Evolutionary conservation across 2,329 filamentous ascomycete species (phyloP), one percentile per base, ranked within the genome.

Genomic region (Talaromyces sp.): DNA sequence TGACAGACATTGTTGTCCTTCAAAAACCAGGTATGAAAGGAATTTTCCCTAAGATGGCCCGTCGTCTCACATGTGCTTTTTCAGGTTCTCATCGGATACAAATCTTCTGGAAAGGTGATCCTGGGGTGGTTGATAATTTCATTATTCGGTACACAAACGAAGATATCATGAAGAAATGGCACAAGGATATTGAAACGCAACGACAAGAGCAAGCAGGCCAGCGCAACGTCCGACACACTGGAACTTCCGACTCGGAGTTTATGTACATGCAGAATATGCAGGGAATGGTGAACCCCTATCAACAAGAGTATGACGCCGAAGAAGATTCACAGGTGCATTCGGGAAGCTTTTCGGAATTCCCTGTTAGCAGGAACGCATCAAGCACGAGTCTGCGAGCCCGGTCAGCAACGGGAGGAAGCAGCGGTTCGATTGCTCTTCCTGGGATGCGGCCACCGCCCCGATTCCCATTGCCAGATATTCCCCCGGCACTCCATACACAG

Each of bases 71-170:
- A 10, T 26, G 29, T 50, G 49, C 51, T 38, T 19, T 10, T 56
- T 11, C 68, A 95, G 92, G 91, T 54, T 93, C 91, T 11, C 96
- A 98, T 72, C 93, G 90, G 2, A 90, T 97, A 63, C 93, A 98
- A 72, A 98, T 99, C 59, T 97, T 93, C 83, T 99, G 95, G 95
- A 98, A 95, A 77, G 93, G 93, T 35, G 93, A 98, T 65, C 91
- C 93, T 0, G 91, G 91, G 4, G 91, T 98, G 31, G 93, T 97
- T 32, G 93, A 99, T 72, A 96, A 96, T 71, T 98, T 99, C 74
- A 88, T 93, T 68, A 96, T 99, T 71, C 90, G 91, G 66, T 98
- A 97, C 74, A 84, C 86, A 56, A 95, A 93, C 63, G 95, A 99
- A 73, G 92, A 96, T 66, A 86, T 83, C 14, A 92, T 98, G 87